Evolutionary conservation across 441 rosid genomes (phyloP).

Genomic region (Mallotus repandus): DNA sequence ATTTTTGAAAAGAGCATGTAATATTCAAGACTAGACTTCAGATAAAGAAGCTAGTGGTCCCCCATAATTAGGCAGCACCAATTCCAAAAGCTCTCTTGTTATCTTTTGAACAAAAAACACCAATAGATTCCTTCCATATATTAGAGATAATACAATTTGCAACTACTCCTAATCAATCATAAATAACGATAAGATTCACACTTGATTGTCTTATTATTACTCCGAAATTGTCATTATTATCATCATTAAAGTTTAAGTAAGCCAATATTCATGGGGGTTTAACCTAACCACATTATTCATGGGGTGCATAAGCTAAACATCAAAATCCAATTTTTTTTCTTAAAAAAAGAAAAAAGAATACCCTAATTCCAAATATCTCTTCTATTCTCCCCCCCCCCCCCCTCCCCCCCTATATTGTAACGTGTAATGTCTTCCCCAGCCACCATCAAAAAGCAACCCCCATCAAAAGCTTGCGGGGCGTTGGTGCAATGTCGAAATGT

Average conservation of each 20-base stretch:
- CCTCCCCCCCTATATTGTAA: not conserved
- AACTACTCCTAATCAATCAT: not conserved
- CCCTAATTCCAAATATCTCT: not conserved
- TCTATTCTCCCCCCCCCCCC: too few relatives aligned
- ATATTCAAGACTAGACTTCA: conserved; percentile 3
- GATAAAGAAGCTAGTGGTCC: conserved; percentile 14
- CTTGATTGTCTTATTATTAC: conserved; percentile 15
- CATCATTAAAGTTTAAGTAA: not conserved
- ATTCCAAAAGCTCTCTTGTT: not conserved
- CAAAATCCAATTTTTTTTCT: too few relatives aligned
- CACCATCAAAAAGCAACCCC: not conserved
- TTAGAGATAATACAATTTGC: conserved; percentile 10
- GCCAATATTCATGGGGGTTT: not conserved
- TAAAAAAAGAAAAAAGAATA: not conserved
- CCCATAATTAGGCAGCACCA: not conserved
- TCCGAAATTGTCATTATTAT: not conserved
- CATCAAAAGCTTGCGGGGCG: not conserved
- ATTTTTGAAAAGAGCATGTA: too few relatives aligned
- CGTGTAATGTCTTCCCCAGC: not conserved
- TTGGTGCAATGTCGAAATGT: not conserved
- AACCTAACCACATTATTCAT: too few relatives aligned
- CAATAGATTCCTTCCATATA: conserved; percentile 17
- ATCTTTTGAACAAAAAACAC: not conserved
- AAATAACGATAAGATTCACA: not conserved
- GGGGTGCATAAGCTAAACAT: too few relatives aligned